Base-by-base conservation (phyloP, 805 yeast species). In the Tetrapisispora namnaoensis region DNA sequence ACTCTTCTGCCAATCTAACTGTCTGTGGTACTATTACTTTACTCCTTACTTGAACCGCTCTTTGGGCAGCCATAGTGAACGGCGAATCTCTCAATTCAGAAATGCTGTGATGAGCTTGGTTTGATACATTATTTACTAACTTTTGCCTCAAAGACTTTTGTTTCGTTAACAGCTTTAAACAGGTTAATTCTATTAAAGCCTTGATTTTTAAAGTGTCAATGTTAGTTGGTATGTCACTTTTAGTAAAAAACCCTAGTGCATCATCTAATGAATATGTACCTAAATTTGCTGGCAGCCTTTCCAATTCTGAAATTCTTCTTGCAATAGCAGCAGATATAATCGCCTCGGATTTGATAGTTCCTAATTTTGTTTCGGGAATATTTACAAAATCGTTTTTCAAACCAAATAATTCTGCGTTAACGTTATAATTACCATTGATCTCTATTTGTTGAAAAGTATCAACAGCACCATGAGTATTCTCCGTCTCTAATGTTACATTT, bases 11-110 rank as follows among this genome's bases (percentile, higher is more conserved):
- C 42, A 86, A 69, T 51, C 82, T 73, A 5, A 87, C 84, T 1
- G 95, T 86, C 58, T 83, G 85, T 18, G 82, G 80, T 30, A 83
- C 83, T 51, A 79, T 79, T 47, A 82, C 75, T 61, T 84, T 86
- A 34, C 80, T 79, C 61, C 87, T 76, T 17, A 83, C 71, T 59
- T 80, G 80, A 49, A 79, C 75, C 0, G 86, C 77, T 60, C 95
- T 72, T 58, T 81, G 82, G 45, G 87, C 86, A 41, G 84, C 80
- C 55, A 77, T 70, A 2, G 83, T 75, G 44, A 76, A 70, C 4
- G 86, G 76, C 48, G 78, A 73, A 42, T 72, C 70, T 45, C 74
- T 74, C 49, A 83, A 65, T 37, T 69, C 67, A 6, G 78, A 77
- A 50, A 75, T 72, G 46, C 71, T 69, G 53, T 76, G 76, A 57